phyloP scores from a whole-genome alignment of 2,329 filamentous ascomycete genomes.

The Botrytis pseudocinerea region DNA sequence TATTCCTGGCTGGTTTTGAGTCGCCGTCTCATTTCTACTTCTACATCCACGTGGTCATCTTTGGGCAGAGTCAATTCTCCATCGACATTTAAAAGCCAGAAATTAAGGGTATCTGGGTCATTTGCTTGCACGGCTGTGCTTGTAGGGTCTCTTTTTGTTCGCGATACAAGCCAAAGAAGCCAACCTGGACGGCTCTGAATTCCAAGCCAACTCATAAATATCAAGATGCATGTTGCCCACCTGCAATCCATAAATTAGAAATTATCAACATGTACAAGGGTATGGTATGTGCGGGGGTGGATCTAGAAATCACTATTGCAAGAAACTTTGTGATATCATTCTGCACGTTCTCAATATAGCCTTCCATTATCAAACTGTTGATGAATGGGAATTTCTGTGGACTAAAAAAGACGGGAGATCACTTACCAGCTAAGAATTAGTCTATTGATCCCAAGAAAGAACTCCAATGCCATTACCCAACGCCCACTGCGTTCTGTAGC shows the following conservation, averaged over 20 bases:
- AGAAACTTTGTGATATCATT: neutral
- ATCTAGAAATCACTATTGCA: neutral
- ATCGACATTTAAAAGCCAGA: constrained; percentile 54
- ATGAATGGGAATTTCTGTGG: no score
- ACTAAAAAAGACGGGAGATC: neutral
- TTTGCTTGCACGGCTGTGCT: constrained; percentile 27
- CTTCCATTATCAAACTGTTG: no score
- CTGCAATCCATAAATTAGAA: constrained; percentile 1
- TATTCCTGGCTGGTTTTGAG: constrained; percentile 47
- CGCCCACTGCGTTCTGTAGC: constrained; percentile 75
- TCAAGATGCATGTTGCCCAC: constrained; percentile 36
- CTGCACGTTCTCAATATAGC: neutral
- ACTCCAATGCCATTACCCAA: constrained; percentile 75
- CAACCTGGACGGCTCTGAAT: constrained; percentile 64
- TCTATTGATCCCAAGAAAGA: constrained; percentile 71
- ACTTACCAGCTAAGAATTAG: constrained; percentile 53
- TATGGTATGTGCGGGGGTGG: neutral
- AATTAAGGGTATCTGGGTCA: constrained; percentile 46
- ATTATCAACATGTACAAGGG: neutral
- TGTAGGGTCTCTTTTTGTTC: constrained; percentile 32
- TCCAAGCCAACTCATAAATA: constrained; percentile 57
- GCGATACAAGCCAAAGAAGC: constrained; percentile 49
- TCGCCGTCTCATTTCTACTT: constrained; percentile 71
- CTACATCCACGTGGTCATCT: constrained; percentile 73
- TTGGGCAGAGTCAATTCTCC: constrained; percentile 57